Evolutionary conservation across 768 basidiomycete genomes (phyloP), one percentile per base, ranked within the genome.

Genomic region (Termitomyces sp.): DNA sequence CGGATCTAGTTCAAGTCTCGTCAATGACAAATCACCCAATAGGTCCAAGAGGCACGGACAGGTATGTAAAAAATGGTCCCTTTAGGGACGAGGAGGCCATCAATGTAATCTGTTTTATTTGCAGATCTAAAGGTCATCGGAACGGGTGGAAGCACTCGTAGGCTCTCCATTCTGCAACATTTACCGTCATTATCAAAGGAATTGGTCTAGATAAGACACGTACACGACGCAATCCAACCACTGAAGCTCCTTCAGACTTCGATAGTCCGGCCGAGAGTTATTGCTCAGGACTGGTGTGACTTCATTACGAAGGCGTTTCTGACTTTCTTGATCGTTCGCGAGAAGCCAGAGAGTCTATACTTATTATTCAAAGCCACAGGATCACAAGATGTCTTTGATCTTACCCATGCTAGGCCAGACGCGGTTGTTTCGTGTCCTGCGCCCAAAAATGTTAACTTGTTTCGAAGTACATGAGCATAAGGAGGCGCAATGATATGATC

Each of bases 271-370:
- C 39, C 71, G 69, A 6, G 70, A 57, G 51, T 72, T 70, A 20
- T 61, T 62, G 4, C 60, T 57, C 37, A 77, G 71, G 2, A 82
- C 59, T 0, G 77, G 73, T 0, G 70, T 64, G 20, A 83, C 68
- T 68, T 88, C 85, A 7, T 76, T 76, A 3, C 85, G 77, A 1
- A 88, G 74, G 39, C 72, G 74, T 9, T 69, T 69, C 65, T 86
- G 85, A 51, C 73, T 67, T 24, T 75, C 72, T 4, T 71, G 76
- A 64, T 83, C 70, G 48, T 80, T 78, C 8, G 82, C 77, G 16
- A 86, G 73, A 18, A 81, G 69, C 80, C 81, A 82, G 4, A 82
- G 68, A 0, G 80, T 79, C 81, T 77, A 48, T 63, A n/a, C n/a
- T n/a, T n/a, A n/a, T n/a, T n/a, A n/a, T n/a, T n/a, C n/a, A n/a